Evolutionary conservation across 352 stramenopile genomes (phyloP).

Genomic region (Phytophthora pluvialis): DNA sequence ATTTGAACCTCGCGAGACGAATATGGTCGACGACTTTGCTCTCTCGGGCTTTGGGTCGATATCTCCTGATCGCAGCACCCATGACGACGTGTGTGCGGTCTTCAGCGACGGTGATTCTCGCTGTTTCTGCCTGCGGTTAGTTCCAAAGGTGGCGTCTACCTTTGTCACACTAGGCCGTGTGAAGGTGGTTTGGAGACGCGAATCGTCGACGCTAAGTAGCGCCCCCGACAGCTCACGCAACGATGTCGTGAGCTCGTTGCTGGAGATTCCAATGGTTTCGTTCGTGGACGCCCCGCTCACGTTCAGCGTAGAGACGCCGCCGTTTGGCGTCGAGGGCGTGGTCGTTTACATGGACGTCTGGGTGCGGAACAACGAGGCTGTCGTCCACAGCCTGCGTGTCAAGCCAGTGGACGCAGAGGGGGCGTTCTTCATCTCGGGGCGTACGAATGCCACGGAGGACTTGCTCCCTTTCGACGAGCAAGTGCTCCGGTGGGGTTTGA

Average conservation of each 20-base stretch:
- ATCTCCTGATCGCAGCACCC: slow-evolving; percentile 8
- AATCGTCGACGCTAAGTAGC: slow-evolving; percentile 58
- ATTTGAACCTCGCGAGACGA: slow-evolving; percentile 53
- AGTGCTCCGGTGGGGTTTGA: slow-evolving; percentile 65
- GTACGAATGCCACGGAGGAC: slow-evolving; percentile 78
- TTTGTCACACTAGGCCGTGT: slow-evolving; percentile 65
- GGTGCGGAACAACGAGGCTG: slow-evolving; percentile 77
- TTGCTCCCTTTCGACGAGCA: slow-evolving; percentile 75
- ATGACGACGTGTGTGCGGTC: slow-evolving; percentile 39
- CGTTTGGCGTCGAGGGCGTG: slow-evolving; percentile 75
- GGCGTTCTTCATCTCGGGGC: slow-evolving; percentile 81
- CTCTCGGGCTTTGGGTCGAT: slow-evolving; percentile 53
- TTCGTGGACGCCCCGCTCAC: slow-evolving; percentile 76
- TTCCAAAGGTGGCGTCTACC: slow-evolving; percentile 47
- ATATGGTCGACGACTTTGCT: slow-evolving; percentile 39
- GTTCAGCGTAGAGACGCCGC: slow-evolving; percentile 65
- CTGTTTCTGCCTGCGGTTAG: slow-evolving; percentile 66
- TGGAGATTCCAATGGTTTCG: slow-evolving; percentile 68
- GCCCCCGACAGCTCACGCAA: slow-evolving; percentile 35
- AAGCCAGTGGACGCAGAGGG: slow-evolving; percentile 73
- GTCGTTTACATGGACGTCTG: slow-evolving; percentile 62
- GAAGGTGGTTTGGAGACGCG: slow-evolving; percentile 65
- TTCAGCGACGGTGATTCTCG: slow-evolving; percentile 67
- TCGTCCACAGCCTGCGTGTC: slow-evolving; percentile 72
- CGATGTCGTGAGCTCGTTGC: slow-evolving; percentile 67